Evolutionary conservation across 83 land plant genomes (phyloP).

Genomic region (Picea abies): DNA sequence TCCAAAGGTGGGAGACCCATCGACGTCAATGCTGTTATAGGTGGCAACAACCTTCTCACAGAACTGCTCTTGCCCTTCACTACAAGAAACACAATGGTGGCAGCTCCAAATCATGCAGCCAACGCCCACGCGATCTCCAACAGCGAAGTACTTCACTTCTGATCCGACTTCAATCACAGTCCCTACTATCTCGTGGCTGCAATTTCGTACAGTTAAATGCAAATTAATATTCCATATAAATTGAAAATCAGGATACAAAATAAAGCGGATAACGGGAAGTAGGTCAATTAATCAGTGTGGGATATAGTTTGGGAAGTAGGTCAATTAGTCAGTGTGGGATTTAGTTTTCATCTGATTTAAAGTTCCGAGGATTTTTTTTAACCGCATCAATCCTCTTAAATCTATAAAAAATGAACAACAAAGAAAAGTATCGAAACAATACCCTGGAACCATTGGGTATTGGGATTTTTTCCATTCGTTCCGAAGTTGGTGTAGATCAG

Average conservation of each 20-base stretch:
- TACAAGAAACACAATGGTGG: slow-evolving; percentile 38
- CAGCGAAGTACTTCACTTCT: slow-evolving; percentile 29
- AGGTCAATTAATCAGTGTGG: slow-evolving; percentile 38
- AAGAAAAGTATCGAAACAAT: slow-evolving; percentile 11
- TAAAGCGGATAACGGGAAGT: too few relatives aligned
- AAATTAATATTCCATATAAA: too few relatives aligned
- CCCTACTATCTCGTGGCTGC: slow-evolving; percentile 67
- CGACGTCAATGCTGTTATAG: slow-evolving; percentile 26
- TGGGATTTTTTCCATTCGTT: too few relatives aligned
- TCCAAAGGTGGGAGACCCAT: slow-evolving; percentile 12
- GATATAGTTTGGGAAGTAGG: slow-evolving; percentile 38
- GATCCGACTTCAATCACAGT: slow-evolving; percentile 47
- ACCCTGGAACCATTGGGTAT: too few relatives aligned
- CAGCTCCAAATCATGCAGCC: slow-evolving; percentile 41
- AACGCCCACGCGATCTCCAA: slow-evolving; percentile 54
- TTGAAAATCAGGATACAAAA: too few relatives aligned
- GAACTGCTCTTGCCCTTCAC: slow-evolving; percentile 27
- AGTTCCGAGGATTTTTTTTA: slow-evolving; percentile 33
- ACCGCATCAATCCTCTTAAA: too few relatives aligned
- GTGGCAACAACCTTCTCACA: slow-evolving; percentile 21
- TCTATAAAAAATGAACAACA: too few relatives aligned
- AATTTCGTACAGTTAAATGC: background rate
- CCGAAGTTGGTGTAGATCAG: too few relatives aligned
- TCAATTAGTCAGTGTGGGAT: too few relatives aligned
- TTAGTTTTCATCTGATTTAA: slow-evolving; percentile 45